Base-by-base conservation (phyloP, 805 yeast species). In the Cyberlindnera subsufficiens region DNA sequence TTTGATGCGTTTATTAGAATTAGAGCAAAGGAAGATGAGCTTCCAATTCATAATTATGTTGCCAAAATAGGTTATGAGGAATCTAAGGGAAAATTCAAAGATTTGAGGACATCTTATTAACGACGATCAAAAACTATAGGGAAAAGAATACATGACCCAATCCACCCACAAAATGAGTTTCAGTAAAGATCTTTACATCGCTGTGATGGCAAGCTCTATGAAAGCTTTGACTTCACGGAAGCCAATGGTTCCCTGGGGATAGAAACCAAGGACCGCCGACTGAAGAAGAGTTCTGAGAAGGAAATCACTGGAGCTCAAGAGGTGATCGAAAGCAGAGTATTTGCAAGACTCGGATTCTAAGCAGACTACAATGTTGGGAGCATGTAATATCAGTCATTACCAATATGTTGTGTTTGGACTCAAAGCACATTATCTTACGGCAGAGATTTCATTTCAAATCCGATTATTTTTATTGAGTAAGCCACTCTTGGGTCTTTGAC, bases 171-270 rank as follows among this genome's bases (percentile, higher is more conserved):
- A 70, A 64, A 79, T 79, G 51, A 98, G 93, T 62, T 85, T 90
- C 31, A 99, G 99, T 19, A 93, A 93, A 59, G 99, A 93, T 63
- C 77, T 93, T 13, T 90, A 75, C 58, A 73, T 91, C 33, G 82
- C 93, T 50, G 99, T 93, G 59, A 80, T 90, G 43, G 97, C 98
- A 1, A 70, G 74, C 13, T 64, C 73, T 3, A 78, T 78, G 50
- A 69, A 70, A 38, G 78, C 91, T 15, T 98, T 99, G 6, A 71
- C 78, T 17, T 77, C 78, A 43, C 93, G 99, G 99, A 86, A 80
- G 50, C 96, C 88, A 57, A 89, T 93, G 96, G 87, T 88, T 97
- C 1, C 96, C 97, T 0, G 95, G 86, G 54, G 96, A n/a, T n/a
- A n/a, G n/a, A n/a, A n/a, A n/a, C n/a, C n/a, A n/a, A n/a, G n/a